Percentiles rank a stretch among this genome's conserved stretches.
Conservation (phyloP, 2,329 filamentous ascomycete genomes). For the Microdochium trichocladiopsis region DNA sequence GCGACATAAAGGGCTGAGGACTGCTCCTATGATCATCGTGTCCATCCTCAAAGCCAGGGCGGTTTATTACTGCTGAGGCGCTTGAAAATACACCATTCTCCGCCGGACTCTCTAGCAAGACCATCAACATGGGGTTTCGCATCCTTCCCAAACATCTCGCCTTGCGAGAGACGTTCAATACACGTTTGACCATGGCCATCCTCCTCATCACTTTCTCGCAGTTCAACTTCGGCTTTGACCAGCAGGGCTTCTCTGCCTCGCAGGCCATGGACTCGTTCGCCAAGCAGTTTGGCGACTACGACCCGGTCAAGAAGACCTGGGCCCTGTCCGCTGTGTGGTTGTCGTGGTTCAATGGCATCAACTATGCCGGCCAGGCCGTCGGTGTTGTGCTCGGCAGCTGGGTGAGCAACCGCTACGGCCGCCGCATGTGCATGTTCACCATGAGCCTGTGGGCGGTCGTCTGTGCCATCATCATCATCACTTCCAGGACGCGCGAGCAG, state of each 20-base stretch:
- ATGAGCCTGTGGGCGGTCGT: constrained; percentile 28
- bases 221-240: constrained; percentile 33
- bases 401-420: constrained; percentile 20
- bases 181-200: neutral
- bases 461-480: constrained; percentile 22
- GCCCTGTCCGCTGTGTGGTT: constrained; percentile 20
- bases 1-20: neutral
- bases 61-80: too few relatives aligned
- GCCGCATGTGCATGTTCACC: constrained; percentile 24
- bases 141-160: neutral
- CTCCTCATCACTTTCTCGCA: constrained; percentile 4
- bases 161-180: neutral
- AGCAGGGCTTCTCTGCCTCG: constrained; percentile 24
- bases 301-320: constrained; percentile 12
- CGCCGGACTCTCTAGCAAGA: too few relatives aligned
- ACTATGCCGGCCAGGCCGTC: constrained; percentile 19
- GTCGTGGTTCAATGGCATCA: constrained; percentile 27
- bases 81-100: too few relatives aligned
- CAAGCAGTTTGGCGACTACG: constrained; percentile 22
- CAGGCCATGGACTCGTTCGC: constrained; percentile 29
- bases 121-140: neutral
- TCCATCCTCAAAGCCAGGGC: too few relatives aligned
- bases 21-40: too few relatives aligned
- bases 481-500: constrained; percentile 17
- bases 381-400: constrained; percentile 17